Evolutionary conservation across 176 grass and related monocot species (phyloP).

Genomic region (Juncus inflexus): DNA sequence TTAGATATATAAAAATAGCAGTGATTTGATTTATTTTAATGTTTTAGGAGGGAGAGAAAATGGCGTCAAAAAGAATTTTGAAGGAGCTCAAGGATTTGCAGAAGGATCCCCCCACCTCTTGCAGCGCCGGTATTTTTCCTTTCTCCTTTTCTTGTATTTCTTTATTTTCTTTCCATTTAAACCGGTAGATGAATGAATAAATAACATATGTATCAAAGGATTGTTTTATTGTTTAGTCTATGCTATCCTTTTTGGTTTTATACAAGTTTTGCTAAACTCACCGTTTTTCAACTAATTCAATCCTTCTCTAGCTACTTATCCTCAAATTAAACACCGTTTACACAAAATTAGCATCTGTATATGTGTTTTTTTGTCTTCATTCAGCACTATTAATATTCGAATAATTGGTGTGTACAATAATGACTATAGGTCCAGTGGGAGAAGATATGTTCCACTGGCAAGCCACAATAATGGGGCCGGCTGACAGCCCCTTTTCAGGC

Average conservation of each 20-base stretch:
- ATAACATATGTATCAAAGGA: too few relatives aligned
- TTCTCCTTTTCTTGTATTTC: slow-evolving; percentile 15
- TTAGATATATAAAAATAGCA: too few relatives aligned
- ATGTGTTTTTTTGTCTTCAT: not conserved
- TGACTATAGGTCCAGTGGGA: slow-evolving; percentile 59
- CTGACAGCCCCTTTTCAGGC: slow-evolving; percentile 81
- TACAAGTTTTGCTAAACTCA: too few relatives aligned
- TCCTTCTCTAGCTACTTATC: too few relatives aligned
- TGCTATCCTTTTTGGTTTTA: too few relatives aligned
- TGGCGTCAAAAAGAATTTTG: slow-evolving; percentile 90
- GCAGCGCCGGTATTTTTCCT: slow-evolving; percentile 64
- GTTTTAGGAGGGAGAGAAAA: slow-evolving; percentile 20
- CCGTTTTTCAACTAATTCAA: too few relatives aligned
- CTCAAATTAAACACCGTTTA: too few relatives aligned
- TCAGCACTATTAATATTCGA: too few relatives aligned
- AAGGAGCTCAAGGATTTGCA: slow-evolving; percentile 91
- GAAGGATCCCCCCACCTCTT: slow-evolving; percentile 79
- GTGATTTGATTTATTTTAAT: too few relatives aligned
- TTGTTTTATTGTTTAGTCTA: too few relatives aligned
- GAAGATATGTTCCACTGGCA: slow-evolving; percentile 98
- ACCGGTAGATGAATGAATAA: too few relatives aligned
- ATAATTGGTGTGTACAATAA: not conserved
- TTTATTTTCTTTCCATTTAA: not conserved
- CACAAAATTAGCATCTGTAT: not conserved
- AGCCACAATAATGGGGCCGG: slow-evolving; percentile 79